These are phyloP conservation scores for Orbilia javanica DNA, from an alignment of 2,329 filamentous ascomycete species.

Conservation along the genomic window DNA sequence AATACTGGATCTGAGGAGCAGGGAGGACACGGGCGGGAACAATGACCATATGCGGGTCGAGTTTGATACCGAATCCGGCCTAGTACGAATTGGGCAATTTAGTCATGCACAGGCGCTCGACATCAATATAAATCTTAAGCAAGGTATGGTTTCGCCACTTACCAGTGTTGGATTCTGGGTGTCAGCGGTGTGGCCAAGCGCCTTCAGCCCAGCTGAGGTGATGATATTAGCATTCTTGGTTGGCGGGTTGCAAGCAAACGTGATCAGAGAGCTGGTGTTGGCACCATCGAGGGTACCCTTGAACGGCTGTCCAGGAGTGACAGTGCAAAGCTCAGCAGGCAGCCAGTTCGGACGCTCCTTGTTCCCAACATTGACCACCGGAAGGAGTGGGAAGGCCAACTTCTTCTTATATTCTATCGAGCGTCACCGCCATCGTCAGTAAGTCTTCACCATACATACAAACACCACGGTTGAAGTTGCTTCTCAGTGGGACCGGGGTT, in stretches of 20 bases:
- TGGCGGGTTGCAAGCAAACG: conserved; percentile 77
- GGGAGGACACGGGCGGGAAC: conserved; percentile 78
- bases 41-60: conserved; percentile 75
- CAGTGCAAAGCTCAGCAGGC: conserved; percentile 75
- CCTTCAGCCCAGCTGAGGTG: conserved; percentile 70
- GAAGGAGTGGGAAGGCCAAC: conserved; percentile 67
- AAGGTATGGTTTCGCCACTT: conserved; percentile 21
- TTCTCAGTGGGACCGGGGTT: background rate
- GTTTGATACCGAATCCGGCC: conserved; percentile 73
- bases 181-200: conserved; percentile 71
- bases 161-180: conserved; percentile 63
- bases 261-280: conserved; percentile 78
- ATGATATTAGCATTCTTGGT: conserved; percentile 77
- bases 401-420: conserved; percentile 65
- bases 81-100: conserved; percentile 59
- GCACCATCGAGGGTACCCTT: conserved; percentile 72
- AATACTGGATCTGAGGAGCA: conserved; percentile 74
- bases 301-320: conserved; percentile 75
- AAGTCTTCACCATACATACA: background rate
- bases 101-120: background rate
- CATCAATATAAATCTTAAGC: background rate
- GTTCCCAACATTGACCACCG: conserved; percentile 74
- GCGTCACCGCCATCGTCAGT: conserved; percentile 3
- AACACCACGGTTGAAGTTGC: background rate
- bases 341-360: conserved; percentile 72